phyloP scores from a whole-genome alignment of 2,329 filamentous ascomycete species.

The Ophiognomonia clavigignenti-juglandacearum region DNA sequence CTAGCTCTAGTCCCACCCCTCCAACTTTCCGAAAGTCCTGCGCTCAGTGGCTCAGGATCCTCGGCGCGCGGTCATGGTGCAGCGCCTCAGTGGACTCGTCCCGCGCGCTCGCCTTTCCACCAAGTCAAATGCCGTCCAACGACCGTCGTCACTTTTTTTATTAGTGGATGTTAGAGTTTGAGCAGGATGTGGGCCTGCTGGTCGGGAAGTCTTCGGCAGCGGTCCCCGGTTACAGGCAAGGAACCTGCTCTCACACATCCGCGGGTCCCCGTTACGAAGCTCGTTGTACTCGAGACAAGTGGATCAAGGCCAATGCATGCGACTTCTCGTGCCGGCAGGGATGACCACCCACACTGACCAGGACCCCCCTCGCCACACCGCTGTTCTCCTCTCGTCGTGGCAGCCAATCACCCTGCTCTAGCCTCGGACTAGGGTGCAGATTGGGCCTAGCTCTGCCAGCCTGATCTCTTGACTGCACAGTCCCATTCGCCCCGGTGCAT shows the following conservation, averaged over 20 bases:
- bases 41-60: too few relatives aligned
- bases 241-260: slow-evolving; percentile 11
- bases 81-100: too few relatives aligned
- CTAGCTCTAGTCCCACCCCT: too few relatives aligned
- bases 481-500: slow-evolving; percentile 3
- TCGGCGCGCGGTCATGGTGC: too few relatives aligned
- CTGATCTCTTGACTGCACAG: background rate
- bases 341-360: background rate
- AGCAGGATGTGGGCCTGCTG: background rate
- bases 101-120: too few relatives aligned
- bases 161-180: background rate
- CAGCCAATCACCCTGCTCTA: slow-evolving; percentile 1
- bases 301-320: slow-evolving; percentile 4
- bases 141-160: background rate
- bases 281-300: slow-evolving; percentile 15
- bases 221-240: slow-evolving; percentile 14
- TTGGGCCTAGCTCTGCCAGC: slow-evolving; percentile 5
- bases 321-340: slow-evolving; percentile 7
- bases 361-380: slow-evolving; percentile 10
- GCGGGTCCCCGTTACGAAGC: slow-evolving; percentile 14
- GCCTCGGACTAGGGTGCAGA: slow-evolving; percentile 1
- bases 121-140: background rate
- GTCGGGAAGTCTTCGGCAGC: slow-evolving; percentile 11
- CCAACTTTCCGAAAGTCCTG: too few relatives aligned
- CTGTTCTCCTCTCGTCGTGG: slow-evolving; percentile 1